These are phyloP conservation scores for Pyricularia grisea DNA, from an alignment of 2,329 filamentous ascomycete genomes.

Conservation along the genomic window DNA sequence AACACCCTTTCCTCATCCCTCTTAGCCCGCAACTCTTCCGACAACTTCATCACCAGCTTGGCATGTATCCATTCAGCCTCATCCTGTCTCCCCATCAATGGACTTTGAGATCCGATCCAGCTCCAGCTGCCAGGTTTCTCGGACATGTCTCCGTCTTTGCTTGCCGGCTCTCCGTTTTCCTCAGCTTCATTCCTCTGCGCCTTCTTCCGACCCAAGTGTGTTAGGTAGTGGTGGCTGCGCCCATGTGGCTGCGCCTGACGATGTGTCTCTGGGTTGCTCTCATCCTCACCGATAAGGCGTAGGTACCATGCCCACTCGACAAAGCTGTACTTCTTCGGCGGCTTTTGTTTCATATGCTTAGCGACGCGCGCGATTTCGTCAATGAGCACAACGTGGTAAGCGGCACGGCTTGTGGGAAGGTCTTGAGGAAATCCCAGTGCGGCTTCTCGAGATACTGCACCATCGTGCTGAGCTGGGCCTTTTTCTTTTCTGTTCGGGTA, in stretches of 20 bases:
- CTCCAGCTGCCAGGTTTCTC: conserved; percentile 45
- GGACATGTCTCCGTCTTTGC: background rate
- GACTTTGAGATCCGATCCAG: conserved; percentile 62
- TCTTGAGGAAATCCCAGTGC: conserved; percentile 6
- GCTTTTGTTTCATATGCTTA: conserved; percentile 47
- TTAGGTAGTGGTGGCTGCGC: background rate
- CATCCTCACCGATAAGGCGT: conserved; percentile 62
- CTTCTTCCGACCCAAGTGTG: background rate
- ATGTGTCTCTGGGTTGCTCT: conserved; percentile 40
- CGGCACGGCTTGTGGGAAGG: conserved; percentile 31
- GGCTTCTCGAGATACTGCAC: background rate
- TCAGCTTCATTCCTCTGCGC: background rate
- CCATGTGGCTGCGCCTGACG: conserved; percentile 21
- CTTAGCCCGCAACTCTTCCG: conserved; percentile 31
- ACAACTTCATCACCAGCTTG: conserved; percentile 47
- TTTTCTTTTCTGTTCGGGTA: background rate
- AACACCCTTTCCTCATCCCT: background rate
- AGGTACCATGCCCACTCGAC: conserved; percentile 85
- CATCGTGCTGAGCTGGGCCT: background rate
- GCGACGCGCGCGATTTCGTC: conserved; percentile 61
- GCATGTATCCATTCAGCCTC: conserved; percentile 69
- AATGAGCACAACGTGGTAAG: conserved; percentile 58
- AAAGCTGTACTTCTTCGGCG: conserved; percentile 61
- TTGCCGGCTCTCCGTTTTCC: background rate
- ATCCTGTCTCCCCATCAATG: conserved; percentile 57